A percentile compares a stretch with the other conserved stretches of the same genome.
Conservation (phyloP, 2,329 filamentous ascomycete genomes). For the Dothideomycetes sp. region DNA sequence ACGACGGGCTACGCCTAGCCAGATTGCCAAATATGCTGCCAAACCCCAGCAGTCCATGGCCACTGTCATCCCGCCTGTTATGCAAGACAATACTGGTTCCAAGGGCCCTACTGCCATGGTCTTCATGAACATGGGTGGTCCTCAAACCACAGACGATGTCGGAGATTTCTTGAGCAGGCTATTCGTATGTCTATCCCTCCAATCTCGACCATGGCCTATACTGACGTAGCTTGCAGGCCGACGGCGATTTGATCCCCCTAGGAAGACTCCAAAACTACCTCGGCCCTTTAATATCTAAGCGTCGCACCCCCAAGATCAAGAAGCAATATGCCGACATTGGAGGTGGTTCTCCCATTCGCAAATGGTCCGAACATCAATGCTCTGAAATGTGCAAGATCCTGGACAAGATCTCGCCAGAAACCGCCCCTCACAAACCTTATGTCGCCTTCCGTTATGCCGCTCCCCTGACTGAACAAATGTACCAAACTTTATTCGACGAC, state of each 20-base stretch:
- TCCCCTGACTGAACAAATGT: conserved; percentile 91
- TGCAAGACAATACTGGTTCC: conserved; percentile 60
- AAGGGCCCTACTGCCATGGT: conserved; percentile 94
- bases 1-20: conserved; percentile 13
- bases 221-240: conserved; percentile 49
- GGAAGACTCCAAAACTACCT: conserved; percentile 85
- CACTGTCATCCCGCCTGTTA: conserved; percentile 64
- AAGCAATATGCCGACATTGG: conserved; percentile 94
- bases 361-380: conserved; percentile 94
- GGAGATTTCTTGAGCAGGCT: conserved; percentile 80
- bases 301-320: conserved; percentile 90
- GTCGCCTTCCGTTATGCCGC: conserved; percentile 94
- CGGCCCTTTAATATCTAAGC: conserved; percentile 73
- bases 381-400: conserved; percentile 95
- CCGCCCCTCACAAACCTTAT: conserved; percentile 93
- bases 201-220: conserved; percentile 14
- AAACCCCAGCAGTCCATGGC: conserved; percentile 32
- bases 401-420: conserved; percentile 82
- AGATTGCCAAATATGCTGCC: conserved; percentile 10
- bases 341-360: conserved; percentile 93
- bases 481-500: conserved; percentile 70
- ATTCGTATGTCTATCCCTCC: conserved; percentile 56
- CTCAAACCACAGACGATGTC: conserved; percentile 79
- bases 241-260: conserved; percentile 90
- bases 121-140: conserved; percentile 98